These are phyloP conservation scores for Lecanicillium sp. DNA, from an alignment of 2,329 filamentous ascomycete species.

Conservation along the genomic window DNA sequence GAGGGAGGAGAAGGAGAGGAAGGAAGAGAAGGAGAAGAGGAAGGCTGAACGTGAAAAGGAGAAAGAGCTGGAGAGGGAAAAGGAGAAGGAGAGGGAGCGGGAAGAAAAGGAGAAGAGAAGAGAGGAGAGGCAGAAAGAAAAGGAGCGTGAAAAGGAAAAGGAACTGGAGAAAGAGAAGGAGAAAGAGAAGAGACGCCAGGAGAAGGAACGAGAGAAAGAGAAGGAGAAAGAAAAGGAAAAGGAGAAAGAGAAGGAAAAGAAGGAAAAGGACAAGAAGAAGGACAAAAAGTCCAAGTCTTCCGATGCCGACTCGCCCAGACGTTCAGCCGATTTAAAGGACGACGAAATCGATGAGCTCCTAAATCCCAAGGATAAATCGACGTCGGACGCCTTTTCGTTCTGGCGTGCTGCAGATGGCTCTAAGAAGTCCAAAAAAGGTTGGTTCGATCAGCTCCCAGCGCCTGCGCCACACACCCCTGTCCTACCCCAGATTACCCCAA, in stretches of 20 bases:
- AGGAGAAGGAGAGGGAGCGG: slow-evolving; percentile 15
- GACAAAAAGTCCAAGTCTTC: slow-evolving; percentile 15
- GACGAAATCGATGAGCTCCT: slow-evolving; percentile 37
- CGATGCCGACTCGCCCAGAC: slow-evolving; percentile 9
- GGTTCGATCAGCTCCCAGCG: too few species aligned
- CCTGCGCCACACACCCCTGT: slow-evolving; percentile 5
- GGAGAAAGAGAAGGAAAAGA: slow-evolving; percentile 14
- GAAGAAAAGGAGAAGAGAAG: slow-evolving; percentile 17
- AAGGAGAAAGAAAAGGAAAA: slow-evolving; percentile 17
- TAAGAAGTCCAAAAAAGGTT: slow-evolving; percentile 39
- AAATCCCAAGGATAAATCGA: slow-evolving; percentile 20
- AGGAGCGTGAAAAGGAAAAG: slow-evolving; percentile 12
- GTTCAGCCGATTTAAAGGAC: slow-evolving; percentile 26
- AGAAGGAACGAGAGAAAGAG: slow-evolving; percentile 15
- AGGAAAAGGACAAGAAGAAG: slow-evolving; percentile 17
- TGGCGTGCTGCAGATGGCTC: slow-evolving; percentile 41
- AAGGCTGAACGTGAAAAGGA: slow-evolving; percentile 9
- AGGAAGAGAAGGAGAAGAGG: background rate
- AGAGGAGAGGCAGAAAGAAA: slow-evolving; percentile 16
- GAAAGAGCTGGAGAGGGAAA: slow-evolving; percentile 9
- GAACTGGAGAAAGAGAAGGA: slow-evolving; percentile 11
- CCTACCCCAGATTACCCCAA: slow-evolving; percentile 16
- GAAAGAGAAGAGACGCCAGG: slow-evolving; percentile 14
- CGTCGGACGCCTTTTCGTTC: slow-evolving; percentile 44
- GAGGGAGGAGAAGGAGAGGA: slow-evolving; percentile 15